phyloP scores from a whole-genome alignment of 371 early-diverging fungal species.

The Umbelopsis sp. region DNA sequence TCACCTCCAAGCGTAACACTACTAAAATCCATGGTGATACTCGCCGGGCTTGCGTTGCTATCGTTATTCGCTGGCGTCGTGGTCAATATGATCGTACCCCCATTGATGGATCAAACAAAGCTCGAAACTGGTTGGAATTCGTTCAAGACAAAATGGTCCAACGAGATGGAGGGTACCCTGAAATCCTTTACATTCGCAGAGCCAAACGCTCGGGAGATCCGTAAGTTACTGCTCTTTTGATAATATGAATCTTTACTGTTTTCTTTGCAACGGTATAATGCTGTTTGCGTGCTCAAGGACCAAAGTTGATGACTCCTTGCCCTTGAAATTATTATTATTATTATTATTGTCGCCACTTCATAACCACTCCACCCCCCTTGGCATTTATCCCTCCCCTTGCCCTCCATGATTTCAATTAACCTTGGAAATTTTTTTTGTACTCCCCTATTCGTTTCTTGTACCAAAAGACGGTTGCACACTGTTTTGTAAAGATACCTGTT shows the following conservation, averaged over 20 bases:
- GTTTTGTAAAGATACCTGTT: conserved; percentile 1
- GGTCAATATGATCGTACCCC: not conserved
- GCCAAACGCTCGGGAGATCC: conserved; percentile 66
- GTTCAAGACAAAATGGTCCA: conserved; percentile 40
- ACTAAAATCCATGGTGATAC: conserved; percentile 12
- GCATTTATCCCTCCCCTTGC: not conserved
- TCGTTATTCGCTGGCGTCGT: conserved; percentile 42
- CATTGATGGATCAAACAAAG: not conserved
- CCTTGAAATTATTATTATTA: not conserved
- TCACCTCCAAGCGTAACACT: not conserved
- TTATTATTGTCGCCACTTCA: conserved; percentile 9
- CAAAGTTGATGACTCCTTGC: conserved; percentile 1
- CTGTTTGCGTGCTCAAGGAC: not conserved
- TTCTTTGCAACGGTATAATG: not conserved
- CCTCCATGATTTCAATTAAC: not conserved
- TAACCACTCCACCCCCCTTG: not conserved
- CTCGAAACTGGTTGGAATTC: conserved; percentile 32
- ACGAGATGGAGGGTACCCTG: conserved; percentile 45
- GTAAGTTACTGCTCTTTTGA: conserved; percentile 27
- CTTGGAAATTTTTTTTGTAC: not conserved
- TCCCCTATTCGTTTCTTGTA: not conserved
- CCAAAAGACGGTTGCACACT: not conserved
- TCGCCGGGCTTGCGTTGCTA: conserved; percentile 44
- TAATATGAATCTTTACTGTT: not conserved
- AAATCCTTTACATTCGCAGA: conserved; percentile 69